phyloP scores from a whole-genome alignment of 2,329 filamentous ascomycete species.

The Microthyrium microscopicum region DNA sequence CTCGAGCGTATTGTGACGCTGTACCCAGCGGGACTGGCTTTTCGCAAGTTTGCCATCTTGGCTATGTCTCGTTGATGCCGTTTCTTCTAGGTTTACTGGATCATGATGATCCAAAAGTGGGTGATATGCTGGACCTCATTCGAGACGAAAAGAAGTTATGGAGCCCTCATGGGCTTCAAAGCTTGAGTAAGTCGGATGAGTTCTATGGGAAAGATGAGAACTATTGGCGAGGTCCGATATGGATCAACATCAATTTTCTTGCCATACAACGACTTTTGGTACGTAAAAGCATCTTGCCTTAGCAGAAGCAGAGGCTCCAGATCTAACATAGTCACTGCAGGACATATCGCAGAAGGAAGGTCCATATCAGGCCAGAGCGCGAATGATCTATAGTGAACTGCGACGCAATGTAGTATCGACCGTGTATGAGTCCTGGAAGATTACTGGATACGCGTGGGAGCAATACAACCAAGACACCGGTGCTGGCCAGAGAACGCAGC shows the following conservation, averaged over 20 bases:
- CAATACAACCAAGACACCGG: constrained; percentile 94
- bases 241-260: constrained; percentile 91
- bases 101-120: constrained; percentile 56
- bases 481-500: constrained; percentile 83
- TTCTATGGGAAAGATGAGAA: constrained; percentile 87
- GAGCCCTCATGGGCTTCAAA: constrained; percentile 75
- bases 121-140: constrained; percentile 60
- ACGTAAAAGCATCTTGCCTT: constrained; percentile 25
- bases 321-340: constrained; percentile 21
- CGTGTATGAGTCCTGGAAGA: constrained; percentile 71
- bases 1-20: constrained; percentile 75
- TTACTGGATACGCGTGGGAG: constrained; percentile 95
- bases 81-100: constrained; percentile 72
- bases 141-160: constrained; percentile 74
- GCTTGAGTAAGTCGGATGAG: constrained; percentile 66
- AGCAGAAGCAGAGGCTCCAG: not conserved
- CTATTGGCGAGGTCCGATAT: constrained; percentile 87
- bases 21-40: constrained; percentile 80
- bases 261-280: constrained; percentile 61
- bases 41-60: constrained; percentile 74
- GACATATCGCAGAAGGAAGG: constrained; percentile 47
- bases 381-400: constrained; percentile 57
- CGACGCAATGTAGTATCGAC: constrained; percentile 77
- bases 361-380: constrained; percentile 51
- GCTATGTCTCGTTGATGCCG: constrained; percentile 85